Conservation (phyloP, 805 yeast species). For the Yamadazyma tumulicola region DNA sequence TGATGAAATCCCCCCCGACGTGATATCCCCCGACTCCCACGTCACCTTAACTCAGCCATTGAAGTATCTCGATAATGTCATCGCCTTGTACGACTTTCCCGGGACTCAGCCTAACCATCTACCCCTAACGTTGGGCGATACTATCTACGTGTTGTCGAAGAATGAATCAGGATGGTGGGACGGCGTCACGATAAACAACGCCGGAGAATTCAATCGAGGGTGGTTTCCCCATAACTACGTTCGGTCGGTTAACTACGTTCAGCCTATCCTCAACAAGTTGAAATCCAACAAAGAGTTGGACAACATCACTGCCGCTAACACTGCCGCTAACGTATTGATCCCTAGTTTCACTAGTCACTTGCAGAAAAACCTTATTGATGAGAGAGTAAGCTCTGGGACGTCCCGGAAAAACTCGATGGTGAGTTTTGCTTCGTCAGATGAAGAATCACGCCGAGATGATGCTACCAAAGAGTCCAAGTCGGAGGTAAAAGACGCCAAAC, state of each 20-base stretch:
- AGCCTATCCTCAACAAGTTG: conserved; percentile 36
- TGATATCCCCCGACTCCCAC: conserved; percentile 24
- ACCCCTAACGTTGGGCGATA: conserved; percentile 59
- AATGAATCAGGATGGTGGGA: conserved; percentile 84
- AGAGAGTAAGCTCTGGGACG: conserved; percentile 28
- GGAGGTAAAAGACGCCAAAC: neutral
- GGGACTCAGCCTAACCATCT: conserved; percentile 51
- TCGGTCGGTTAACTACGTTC: conserved; percentile 42
- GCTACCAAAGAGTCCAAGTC: conserved; percentile 1
- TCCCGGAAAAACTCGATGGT: conserved; percentile 48
- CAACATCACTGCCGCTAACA: conserved; percentile 43
- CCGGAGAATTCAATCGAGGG: conserved; percentile 55
- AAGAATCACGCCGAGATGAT: neutral
- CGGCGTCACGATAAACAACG: conserved; percentile 46
- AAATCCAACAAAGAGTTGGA: conserved; percentile 39
- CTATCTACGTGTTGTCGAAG: conserved; percentile 64
- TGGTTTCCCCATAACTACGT: conserved; percentile 80
- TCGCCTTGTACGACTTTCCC: conserved; percentile 54
- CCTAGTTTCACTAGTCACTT: conserved; percentile 37
- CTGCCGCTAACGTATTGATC: conserved; percentile 43
- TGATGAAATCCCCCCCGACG: conserved; percentile 43
- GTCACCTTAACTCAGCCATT: conserved; percentile 19
- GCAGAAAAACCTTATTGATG: conserved; percentile 34
- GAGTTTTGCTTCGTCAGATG: conserved; percentile 46
- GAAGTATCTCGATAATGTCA: conserved; percentile 53